Percentiles rank a stretch among this genome's conserved stretches.
Evolutionary conservation across 2,329 filamentous ascomycete genomes (phyloP).

Genomic region (Trichophyton benhamiae): DNA sequence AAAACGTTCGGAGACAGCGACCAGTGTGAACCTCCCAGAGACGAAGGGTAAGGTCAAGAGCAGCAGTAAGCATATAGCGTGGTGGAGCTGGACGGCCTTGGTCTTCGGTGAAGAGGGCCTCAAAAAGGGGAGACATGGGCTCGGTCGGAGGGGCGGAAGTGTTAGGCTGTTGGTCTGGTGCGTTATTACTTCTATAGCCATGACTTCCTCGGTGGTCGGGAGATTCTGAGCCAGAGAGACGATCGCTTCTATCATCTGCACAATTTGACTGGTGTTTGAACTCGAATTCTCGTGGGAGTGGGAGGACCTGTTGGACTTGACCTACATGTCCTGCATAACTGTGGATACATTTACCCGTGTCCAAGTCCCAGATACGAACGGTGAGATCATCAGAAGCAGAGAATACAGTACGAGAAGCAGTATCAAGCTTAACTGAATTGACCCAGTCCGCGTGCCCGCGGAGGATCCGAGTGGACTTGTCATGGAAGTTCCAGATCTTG

Average conservation of each 20-base stretch:
- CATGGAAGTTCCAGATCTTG: constrained; percentile 84
- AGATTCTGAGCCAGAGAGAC: constrained; percentile 10
- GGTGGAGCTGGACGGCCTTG: constrained; percentile 62
- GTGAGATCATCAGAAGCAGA: constrained; percentile 91
- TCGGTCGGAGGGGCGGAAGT: constrained; percentile 14
- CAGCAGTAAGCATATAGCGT: constrained; percentile 84
- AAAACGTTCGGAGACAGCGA: constrained; percentile 79
- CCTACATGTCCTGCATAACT: constrained; percentile 82
- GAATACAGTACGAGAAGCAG: constrained; percentile 68
- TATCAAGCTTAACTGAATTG: constrained; percentile 84
- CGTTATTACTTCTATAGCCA: constrained; percentile 15
- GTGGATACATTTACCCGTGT: constrained; percentile 64
- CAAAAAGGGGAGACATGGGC: constrained; percentile 15
- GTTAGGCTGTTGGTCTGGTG: constrained; percentile 9
- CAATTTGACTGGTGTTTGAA: constrained; percentile 52
- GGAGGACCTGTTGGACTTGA: constrained; percentile 82
- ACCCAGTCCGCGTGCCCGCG: constrained; percentile 89
- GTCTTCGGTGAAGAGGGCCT: constrained; percentile 44
- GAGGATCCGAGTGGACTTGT: constrained; percentile 65
- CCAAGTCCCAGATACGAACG: constrained; percentile 84
- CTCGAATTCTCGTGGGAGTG: constrained; percentile 78
- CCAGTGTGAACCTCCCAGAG: constrained; percentile 82
- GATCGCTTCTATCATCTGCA: constrained; percentile 17
- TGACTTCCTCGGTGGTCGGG: neutral
- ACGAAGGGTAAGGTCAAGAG: constrained; percentile 79